These are phyloP conservation scores for Eucalyptus melliodora DNA, from an alignment of 345 rosid species.

Conservation along the genomic window DNA sequence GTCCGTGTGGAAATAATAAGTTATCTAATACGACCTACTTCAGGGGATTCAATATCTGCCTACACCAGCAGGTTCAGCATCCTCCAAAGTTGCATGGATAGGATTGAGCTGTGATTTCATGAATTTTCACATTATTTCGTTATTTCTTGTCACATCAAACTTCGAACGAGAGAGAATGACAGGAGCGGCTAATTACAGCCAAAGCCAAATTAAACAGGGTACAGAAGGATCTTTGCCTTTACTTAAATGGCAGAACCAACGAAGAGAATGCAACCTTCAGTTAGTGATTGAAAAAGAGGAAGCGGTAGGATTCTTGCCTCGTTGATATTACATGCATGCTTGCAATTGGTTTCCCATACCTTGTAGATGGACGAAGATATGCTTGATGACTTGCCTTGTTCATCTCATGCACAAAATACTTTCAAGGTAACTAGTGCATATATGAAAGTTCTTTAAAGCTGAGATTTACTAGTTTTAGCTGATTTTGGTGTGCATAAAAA, in stretches of 20 bases:
- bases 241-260: neutral
- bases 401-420: neutral
- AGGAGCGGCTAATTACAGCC: neutral
- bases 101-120: neutral
- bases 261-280: neutral
- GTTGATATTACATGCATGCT: neutral
- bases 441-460: neutral
- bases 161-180: neutral
- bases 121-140: neutral
- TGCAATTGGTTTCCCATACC: neutral
- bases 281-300: neutral
- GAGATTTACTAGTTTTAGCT: neutral
- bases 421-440: neutral
- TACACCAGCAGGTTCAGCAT: neutral
- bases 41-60: neutral
- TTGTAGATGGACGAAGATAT: neutral
- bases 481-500: neutral
- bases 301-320: neutral
- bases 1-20: neutral
- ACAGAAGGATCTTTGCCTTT: neutral
- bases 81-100: neutral
- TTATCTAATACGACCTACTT: neutral
- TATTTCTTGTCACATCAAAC: neutral
- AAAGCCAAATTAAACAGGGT: neutral
- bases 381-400: neutral